Conservation (phyloP, 1,284 basidiomycete genomes). For the Cryptococcus wingfieldii region DNA sequence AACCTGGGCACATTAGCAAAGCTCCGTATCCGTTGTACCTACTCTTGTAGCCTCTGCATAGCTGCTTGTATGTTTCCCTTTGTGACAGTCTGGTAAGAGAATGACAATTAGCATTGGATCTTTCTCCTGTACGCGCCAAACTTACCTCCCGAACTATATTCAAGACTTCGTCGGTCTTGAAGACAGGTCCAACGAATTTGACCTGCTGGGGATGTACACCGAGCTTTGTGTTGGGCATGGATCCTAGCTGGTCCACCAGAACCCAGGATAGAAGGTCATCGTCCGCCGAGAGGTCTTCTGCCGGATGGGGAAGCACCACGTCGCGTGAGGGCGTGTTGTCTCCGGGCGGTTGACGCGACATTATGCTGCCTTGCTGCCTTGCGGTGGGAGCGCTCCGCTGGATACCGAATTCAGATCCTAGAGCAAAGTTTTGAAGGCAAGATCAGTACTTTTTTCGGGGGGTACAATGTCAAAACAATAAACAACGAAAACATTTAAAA, state of each 20-base stretch:
- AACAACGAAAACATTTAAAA: neutral
- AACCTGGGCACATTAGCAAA: constrained; percentile 20
- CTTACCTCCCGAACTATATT: constrained; percentile 36
- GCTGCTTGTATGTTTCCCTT: constrained; percentile 25
- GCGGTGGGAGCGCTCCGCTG: too few relatives aligned
- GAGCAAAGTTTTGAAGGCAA: neutral
- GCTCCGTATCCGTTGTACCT: constrained; percentile 3
- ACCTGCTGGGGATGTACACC: constrained; percentile 48
- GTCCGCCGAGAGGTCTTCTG: constrained; percentile 45
- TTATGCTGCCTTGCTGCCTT: constrained; percentile 2
- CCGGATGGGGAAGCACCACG: constrained; percentile 30
- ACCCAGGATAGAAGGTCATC: constrained; percentile 47
- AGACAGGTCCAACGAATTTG: constrained; percentile 38
- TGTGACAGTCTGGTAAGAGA: constrained; percentile 15
- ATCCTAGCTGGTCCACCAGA: constrained; percentile 46
- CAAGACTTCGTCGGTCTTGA: constrained; percentile 36
- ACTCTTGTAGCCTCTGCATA: constrained; percentile 31
- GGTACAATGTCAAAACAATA: neutral
- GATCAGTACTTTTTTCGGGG: neutral
- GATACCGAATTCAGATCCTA: neutral
- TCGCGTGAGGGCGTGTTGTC: constrained; percentile 4
- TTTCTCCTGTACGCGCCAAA: neutral
- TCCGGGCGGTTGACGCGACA: neutral
- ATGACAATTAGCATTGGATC: neutral
- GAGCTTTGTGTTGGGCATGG: constrained; percentile 36